Conservation (phyloP, 73 alveolate genomes). For the Tetrahymena thermophila region DNA sequence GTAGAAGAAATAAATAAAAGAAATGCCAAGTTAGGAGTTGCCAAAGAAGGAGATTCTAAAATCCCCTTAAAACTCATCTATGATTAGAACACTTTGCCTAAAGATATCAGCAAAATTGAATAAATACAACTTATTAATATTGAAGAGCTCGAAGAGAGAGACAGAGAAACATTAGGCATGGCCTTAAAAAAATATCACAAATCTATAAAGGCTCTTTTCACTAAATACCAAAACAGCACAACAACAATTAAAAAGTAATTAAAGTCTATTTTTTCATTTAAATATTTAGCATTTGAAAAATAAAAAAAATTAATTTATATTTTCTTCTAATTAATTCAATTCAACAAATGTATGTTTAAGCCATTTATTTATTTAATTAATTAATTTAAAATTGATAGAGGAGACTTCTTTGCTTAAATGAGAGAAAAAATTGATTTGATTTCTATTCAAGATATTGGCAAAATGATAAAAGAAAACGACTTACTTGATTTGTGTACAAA, state of each 20-base stretch:
- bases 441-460: not conserved
- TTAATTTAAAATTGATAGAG: not conserved
- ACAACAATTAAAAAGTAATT: not conserved
- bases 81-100: not conserved
- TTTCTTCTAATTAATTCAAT: too few species aligned
- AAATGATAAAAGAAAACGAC: not conserved
- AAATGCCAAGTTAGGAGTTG: not conserved
- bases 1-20: not conserved
- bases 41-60: not conserved
- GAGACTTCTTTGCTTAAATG: not conserved
- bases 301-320: too few species aligned
- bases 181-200: conserved; percentile 21
- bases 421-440: not conserved
- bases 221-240: conserved; percentile 30
- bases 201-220: conserved; percentile 26
- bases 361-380: not conserved
- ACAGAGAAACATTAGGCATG: conserved; percentile 11
- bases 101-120: not conserved
- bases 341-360: too few species aligned
- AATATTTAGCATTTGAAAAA: too few species aligned
- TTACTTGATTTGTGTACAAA: not conserved
- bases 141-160: conserved; percentile 20
- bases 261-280: not conserved
- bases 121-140: not conserved
- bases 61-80: not conserved